Conservation (phyloP, 139 green algal genomes). For the Mesotaenium endlicherianum region DNA sequence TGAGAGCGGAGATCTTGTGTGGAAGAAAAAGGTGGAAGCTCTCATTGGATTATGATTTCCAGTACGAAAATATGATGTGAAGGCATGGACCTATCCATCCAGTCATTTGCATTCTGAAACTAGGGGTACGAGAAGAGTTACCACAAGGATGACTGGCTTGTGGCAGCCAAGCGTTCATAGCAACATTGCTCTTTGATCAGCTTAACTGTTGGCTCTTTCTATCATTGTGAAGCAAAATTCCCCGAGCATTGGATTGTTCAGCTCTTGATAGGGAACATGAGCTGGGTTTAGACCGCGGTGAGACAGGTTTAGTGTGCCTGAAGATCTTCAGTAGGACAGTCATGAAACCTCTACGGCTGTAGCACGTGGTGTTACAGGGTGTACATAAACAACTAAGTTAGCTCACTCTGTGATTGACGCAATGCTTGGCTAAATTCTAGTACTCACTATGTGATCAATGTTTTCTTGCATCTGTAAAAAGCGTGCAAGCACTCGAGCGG, state of each 20-base stretch:
- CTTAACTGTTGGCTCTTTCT: constrained; percentile 60
- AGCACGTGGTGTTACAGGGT: no score
- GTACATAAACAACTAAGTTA: no score
- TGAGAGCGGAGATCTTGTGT: constrained; percentile 93
- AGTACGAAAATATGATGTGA: constrained; percentile 88
- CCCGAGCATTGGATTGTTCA: constrained; percentile 79
- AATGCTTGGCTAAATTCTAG: no score
- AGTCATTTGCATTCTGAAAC: constrained; percentile 49
- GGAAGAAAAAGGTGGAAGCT: constrained; percentile 91
- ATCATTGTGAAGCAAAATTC: constrained; percentile 71
- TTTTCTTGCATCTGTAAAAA: no score
- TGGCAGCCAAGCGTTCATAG: constrained; percentile 56
- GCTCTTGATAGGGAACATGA: constrained; percentile 76
- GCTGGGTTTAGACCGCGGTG: constrained; percentile 72
- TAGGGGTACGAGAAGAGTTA: constrained; percentile 19
- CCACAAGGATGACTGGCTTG: constrained; percentile 22
- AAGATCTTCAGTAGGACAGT: no score
- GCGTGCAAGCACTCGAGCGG: no score
- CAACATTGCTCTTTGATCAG: constrained; percentile 69
- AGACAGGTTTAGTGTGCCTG: no score
- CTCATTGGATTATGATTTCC: constrained; percentile 96
- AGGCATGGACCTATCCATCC: constrained; percentile 92
- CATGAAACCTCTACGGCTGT: no score
- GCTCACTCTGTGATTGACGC: no score
- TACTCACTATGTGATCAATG: no score